Evolutionary conservation across 108 stramenopile species (phyloP).

Genomic region (Nitzschia palea): DNA sequence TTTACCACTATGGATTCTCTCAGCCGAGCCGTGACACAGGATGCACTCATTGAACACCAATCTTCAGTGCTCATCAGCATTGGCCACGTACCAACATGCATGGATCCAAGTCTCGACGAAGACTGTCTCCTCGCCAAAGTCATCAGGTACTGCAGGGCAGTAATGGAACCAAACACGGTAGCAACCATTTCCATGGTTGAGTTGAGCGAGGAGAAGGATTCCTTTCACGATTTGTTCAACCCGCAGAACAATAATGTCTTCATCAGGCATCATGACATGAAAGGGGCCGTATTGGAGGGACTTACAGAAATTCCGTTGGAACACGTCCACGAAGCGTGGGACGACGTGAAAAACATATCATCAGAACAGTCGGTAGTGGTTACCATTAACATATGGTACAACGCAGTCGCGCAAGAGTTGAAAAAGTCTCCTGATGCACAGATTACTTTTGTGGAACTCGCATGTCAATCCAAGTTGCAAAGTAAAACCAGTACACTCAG

Average conservation of each 20-base stretch:
- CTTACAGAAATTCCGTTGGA: slow-evolving; percentile 50
- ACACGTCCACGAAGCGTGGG: neutral
- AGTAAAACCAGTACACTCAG: slow-evolving; percentile 8
- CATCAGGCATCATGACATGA: slow-evolving; percentile 13
- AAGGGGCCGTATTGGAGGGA: slow-evolving; percentile 54
- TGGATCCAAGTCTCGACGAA: neutral
- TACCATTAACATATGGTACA: slow-evolving; percentile 23
- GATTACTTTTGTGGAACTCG: slow-evolving; percentile 36
- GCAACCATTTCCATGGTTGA: slow-evolving; percentile 44
- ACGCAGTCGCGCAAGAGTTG: slow-evolving; percentile 15
- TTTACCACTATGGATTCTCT: slow-evolving; percentile 28
- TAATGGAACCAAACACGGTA: slow-evolving; percentile 23
- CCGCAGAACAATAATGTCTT: slow-evolving; percentile 12
- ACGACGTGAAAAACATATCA: neutral
- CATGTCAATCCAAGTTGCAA: neutral
- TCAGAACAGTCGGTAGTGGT: slow-evolving; percentile 12
- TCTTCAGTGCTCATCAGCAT: slow-evolving; percentile 27
- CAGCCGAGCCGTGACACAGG: slow-evolving; percentile 35
- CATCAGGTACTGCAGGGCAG: slow-evolving; percentile 9
- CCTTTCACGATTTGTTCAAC: slow-evolving; percentile 49
- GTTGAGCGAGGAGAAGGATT: slow-evolving; percentile 47
- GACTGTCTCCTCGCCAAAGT: slow-evolving; percentile 15
- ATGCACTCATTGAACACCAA: slow-evolving; percentile 38
- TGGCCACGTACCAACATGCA: slow-evolving; percentile 20
- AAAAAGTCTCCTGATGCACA: slow-evolving; percentile 8